Conservation (phyloP, 106 monocot species). For the Dioscorea zingiberensis region DNA sequence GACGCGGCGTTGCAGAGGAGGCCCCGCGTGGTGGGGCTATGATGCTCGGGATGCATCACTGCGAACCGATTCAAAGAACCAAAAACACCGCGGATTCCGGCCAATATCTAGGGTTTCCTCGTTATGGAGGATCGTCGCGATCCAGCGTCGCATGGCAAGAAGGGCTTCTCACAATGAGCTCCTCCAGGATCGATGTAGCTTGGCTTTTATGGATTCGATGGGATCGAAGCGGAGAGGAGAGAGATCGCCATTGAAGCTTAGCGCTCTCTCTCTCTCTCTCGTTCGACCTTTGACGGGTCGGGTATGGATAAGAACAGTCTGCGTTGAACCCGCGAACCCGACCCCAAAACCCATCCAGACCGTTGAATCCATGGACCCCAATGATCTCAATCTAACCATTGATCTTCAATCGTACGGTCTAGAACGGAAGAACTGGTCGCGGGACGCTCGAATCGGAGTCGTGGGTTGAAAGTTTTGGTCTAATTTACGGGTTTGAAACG, state of each 20-base stretch:
- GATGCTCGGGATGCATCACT: constrained; percentile 1
- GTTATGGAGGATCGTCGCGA: constrained; percentile 1
- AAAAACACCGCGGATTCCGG: background rate
- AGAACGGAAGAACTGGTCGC: background rate
- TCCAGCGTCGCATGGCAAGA: constrained; percentile 29
- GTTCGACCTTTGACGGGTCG: too few species aligned
- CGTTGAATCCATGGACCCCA: too few species aligned
- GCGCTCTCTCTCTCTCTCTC: too few species aligned
- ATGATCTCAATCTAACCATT: too few species aligned
- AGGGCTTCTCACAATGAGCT: background rate
- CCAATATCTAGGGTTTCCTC: constrained; percentile 18
- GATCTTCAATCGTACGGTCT: background rate
- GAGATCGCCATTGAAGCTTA: background rate
- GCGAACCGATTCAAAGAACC: constrained; percentile 9
- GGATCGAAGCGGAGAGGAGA: constrained; percentile 1
- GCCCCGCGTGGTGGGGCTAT: constrained; percentile 22
- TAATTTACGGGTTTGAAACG: background rate
- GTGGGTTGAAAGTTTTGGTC: background rate
- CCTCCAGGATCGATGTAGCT: background rate
- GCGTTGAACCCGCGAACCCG: too few species aligned
- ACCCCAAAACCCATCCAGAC: too few species aligned
- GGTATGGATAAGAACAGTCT: too few species aligned
- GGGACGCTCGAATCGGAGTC: background rate
- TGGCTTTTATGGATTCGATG: background rate
- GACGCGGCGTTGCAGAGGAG: constrained; percentile 56